Base-by-base conservation (phyloP, 306 rosid genomes). In the Inga laurina region DNA sequence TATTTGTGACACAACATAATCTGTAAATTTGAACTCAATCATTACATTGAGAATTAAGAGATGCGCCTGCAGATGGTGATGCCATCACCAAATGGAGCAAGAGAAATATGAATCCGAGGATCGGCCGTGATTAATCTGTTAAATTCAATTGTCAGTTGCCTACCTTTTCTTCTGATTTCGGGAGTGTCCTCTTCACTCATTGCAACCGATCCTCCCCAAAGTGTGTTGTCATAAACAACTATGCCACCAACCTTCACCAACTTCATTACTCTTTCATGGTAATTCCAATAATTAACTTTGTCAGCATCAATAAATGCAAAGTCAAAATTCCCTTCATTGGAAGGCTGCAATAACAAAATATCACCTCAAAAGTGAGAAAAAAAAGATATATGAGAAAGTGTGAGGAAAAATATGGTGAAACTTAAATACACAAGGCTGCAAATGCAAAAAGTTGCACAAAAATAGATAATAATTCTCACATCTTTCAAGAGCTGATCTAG, bases 221-320 rank as follows among this genome's bases (percentile, higher is more conserved):
- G 90, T 14, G 93, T 91, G 79, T 91, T 91, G 76, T 91, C 93
- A 3, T 90, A 88, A 3, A 85, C 88, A 19, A 75, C 85, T 9
- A 90, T 5, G 15, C 95, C 93, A 5, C 89, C 91, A 54, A 90
- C 83, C 85, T 82, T 90, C 54, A 88, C 45, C 88, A 90, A 67
- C 68, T 85, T 87, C 77, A 90, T 75, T 24, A 92, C 45, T 72
- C 87, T 82, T 84, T 88, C 90, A 51, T 92, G 91, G 88, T 92
- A 90, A 72, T 84, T 87, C 88, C 89, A 87, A 8, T 85, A 88
- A 24, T 90, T 92, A 35, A 67, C 72, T 79, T 88, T 85, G 86
- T 90, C 90, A 2, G 92, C 92, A 77, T 90, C 96, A 24, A 92
- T 81, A 7, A 75, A 92, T 4, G 91, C 91, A 81, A 87, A 90